Percentiles rank a stretch among this genome's conserved stretches.
Conservation (phyloP, 139 green algal species). For the Nannochloris sp. region DNA sequence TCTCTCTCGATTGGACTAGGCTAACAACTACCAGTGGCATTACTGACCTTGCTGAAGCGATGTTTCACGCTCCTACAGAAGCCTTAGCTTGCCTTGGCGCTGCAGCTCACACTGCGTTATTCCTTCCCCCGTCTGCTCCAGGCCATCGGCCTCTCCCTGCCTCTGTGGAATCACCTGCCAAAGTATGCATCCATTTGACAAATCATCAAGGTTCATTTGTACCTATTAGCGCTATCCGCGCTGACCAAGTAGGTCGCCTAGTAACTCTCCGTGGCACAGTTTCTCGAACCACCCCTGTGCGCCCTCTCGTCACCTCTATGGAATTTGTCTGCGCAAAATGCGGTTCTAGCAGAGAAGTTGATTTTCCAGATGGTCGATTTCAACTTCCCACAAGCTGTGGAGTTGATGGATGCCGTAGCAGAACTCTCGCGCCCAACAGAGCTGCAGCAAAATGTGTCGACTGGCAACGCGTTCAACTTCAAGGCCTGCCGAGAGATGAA, state of each 20-base stretch:
- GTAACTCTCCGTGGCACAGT: conserved; percentile 74
- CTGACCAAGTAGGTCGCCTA: conserved; percentile 44
- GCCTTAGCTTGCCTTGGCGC: conserved; percentile 46
- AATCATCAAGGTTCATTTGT: conserved; percentile 35
- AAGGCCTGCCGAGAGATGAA: conserved; percentile 48
- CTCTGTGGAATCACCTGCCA: neutral
- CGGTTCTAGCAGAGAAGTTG: conserved; percentile 5
- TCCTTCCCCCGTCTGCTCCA: neutral
- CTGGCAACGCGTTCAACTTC: conserved; percentile 75
- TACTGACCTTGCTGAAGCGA: conserved; percentile 41
- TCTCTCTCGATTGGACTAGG: conserved; percentile 30
- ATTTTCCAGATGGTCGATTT: conserved; percentile 60
- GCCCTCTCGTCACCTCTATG: conserved; percentile 58
- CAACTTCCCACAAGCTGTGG: conserved; percentile 46
- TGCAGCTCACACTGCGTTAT: conserved; percentile 43
- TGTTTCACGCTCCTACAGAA: conserved; percentile 46
- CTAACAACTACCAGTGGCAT: conserved; percentile 16
- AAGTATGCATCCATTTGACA: conserved; percentile 36
- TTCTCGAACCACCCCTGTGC: conserved; percentile 50
- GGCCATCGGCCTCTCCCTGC: neutral
- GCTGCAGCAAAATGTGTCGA: conserved; percentile 50
- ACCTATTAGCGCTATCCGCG: conserved; percentile 30
- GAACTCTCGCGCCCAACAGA: conserved; percentile 50
- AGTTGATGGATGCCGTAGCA: conserved; percentile 55
- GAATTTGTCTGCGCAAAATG: conserved; percentile 76